Conservation (phyloP, 768 basidiomycete species). For the Lactarius vividus region DNA sequence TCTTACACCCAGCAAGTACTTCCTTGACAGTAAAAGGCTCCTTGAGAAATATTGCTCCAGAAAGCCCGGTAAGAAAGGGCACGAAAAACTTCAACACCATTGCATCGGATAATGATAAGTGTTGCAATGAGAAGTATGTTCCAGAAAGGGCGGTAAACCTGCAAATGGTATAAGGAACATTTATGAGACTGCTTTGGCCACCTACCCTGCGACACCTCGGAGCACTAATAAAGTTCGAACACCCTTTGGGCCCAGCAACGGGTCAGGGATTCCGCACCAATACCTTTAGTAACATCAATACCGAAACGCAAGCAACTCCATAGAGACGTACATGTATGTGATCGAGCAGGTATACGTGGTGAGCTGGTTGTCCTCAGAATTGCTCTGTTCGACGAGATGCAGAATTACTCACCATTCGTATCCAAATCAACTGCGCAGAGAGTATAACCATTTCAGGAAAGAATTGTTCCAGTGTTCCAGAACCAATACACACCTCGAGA, state of each 20-base stretch:
- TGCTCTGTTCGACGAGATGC: neutral
- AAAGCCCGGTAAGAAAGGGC: slow-evolving; percentile 61
- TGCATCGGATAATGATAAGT: slow-evolving; percentile 75
- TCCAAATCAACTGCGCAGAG: neutral
- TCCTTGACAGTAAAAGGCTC: slow-evolving; percentile 58
- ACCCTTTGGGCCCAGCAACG: neutral
- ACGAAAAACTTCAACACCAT: slow-evolving; percentile 73
- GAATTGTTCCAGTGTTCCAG: neutral
- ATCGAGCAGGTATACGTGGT: neutral
- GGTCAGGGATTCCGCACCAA: neutral
- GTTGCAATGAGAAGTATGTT: slow-evolving; percentile 68
- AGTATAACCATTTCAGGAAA: neutral
- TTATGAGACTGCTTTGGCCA: neutral
- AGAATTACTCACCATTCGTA: neutral
- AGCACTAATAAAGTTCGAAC: neutral
- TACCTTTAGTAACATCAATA: neutral
- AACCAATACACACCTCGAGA: neutral
- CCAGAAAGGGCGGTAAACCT: slow-evolving; percentile 74
- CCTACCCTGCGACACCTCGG: neutral
- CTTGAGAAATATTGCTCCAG: slow-evolving; percentile 58
- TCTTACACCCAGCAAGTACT: slow-evolving; percentile 51
- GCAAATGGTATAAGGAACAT: neutral
- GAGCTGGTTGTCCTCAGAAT: neutral
- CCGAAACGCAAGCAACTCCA: neutral
- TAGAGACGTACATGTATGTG: neutral